These are phyloP conservation scores for Microcyclospora pomicola DNA, from an alignment of 2,329 filamentous ascomycete genomes.

Conservation along the genomic window DNA sequence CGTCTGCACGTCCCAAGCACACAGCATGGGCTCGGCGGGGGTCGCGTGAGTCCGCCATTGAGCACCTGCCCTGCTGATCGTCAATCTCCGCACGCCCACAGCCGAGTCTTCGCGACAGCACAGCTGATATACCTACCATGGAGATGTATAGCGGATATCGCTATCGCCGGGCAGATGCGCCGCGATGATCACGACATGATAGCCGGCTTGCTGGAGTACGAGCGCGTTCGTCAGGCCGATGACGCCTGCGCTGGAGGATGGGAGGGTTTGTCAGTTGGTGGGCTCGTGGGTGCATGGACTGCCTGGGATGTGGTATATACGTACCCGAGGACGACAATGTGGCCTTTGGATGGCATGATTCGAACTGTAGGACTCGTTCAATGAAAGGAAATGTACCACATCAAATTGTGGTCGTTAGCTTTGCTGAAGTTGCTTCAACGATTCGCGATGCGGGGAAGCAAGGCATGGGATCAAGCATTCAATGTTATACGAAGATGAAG, in stretches of 20 bases:
- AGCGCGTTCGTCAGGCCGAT: constrained; percentile 34
- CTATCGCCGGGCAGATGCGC: constrained; percentile 29
- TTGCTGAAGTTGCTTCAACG: too few relatives aligned
- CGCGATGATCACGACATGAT: constrained; percentile 30
- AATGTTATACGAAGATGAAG: too few relatives aligned
- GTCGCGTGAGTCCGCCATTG: constrained; percentile 34
- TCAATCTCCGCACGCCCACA: background rate
- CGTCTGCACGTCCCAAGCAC: constrained; percentile 31
- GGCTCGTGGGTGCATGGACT: background rate
- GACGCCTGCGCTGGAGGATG: constrained; percentile 28
- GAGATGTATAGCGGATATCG: constrained; percentile 31
- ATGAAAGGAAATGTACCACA: too few relatives aligned
- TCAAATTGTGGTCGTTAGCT: too few relatives aligned
- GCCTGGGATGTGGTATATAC: background rate
- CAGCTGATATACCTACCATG: constrained; percentile 22
- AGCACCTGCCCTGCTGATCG: constrained; percentile 29
- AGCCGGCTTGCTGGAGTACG: constrained; percentile 28
- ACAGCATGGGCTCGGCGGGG: constrained; percentile 19
- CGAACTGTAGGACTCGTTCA: too few relatives aligned
- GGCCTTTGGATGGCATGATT: background rate
- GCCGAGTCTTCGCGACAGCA: background rate
- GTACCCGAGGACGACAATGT: constrained; percentile 11
- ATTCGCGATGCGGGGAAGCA: too few relatives aligned
- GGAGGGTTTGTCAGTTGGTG: background rate
- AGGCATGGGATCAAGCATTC: too few relatives aligned